Evolutionary conservation across 2,329 filamentous ascomycete genomes (phyloP).

Genomic region (Botrytis medusae): DNA sequence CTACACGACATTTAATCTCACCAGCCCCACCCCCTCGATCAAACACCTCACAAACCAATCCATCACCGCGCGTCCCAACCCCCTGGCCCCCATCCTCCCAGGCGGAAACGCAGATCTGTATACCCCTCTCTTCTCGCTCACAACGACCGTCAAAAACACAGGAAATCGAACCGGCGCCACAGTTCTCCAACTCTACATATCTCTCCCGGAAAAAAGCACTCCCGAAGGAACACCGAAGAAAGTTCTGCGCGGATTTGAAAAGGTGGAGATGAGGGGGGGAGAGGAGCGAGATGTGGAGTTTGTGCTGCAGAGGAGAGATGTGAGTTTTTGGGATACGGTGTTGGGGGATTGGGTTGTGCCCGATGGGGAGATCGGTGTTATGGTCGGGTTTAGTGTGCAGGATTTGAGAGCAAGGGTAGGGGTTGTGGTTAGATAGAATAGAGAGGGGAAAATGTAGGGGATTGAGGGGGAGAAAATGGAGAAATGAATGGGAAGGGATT

Average conservation of each 20-base stretch:
- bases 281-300: constrained; percentile 62
- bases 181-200: constrained; percentile 41
- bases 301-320: constrained; percentile 71
- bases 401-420: constrained; percentile 23
- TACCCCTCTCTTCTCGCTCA: constrained; percentile 50
- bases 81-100: constrained; percentile 45
- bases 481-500: not conserved
- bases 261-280: constrained; percentile 68
- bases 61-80: constrained; percentile 24
- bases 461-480: not conserved
- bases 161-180: constrained; percentile 42
- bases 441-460: not conserved
- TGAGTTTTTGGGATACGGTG: constrained; percentile 79
- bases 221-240: constrained; percentile 43
- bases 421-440: not conserved
- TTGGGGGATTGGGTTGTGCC: constrained; percentile 72
- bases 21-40: constrained; percentile 42
- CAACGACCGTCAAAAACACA: constrained; percentile 52
- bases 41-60: not conserved
- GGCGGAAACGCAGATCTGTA: constrained; percentile 58
- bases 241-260: constrained; percentile 74
- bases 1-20: constrained; percentile 69
- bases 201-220: not conserved
- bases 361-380: constrained; percentile 24
- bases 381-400: constrained; percentile 29